Evolutionary conservation across 441 rosid genomes (phyloP).

Genomic region (Eruca vesicaria): DNA sequence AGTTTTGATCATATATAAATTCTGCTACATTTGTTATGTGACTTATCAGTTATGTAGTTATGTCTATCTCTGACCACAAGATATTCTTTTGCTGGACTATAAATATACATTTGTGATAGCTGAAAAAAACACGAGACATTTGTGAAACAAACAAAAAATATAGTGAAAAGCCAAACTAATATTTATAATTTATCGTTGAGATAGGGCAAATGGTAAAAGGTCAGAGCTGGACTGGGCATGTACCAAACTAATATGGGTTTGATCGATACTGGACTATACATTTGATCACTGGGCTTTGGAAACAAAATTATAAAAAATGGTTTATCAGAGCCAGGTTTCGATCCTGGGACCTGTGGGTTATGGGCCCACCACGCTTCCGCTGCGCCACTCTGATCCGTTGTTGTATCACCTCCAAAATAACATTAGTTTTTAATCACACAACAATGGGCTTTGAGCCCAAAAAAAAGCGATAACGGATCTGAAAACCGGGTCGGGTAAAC

Average conservation of each 20-base stretch:
- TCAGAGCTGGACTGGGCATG: not conserved
- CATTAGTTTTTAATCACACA: too few species aligned
- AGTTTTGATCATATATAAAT: too few species aligned
- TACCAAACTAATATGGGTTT: not conserved
- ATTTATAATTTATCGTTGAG: not conserved
- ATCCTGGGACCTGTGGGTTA: slow-evolving; percentile 96
- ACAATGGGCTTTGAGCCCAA: slow-evolving; percentile 16
- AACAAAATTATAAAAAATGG: not conserved
- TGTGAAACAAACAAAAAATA: not conserved
- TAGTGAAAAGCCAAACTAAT: not conserved
- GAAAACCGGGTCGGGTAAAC: slow-evolving; percentile 29
- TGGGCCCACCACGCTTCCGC: slow-evolving; percentile 99
- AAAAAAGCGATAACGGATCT: not conserved
- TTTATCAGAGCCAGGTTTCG: slow-evolving; percentile 84
- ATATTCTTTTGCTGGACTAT: not conserved
- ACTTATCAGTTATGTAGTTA: too few species aligned
- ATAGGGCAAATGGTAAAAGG: not conserved
- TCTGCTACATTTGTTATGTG: not conserved
- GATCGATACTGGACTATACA: not conserved
- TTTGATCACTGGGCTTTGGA: not conserved
- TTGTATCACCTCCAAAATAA: too few species aligned
- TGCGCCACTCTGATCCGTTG: slow-evolving; percentile 71
- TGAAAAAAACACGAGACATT: not conserved
- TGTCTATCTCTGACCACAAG: not conserved
- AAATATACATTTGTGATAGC: not conserved